Conservation (phyloP, 768 basidiomycete species). For the Holtermannia corniformis region DNA sequence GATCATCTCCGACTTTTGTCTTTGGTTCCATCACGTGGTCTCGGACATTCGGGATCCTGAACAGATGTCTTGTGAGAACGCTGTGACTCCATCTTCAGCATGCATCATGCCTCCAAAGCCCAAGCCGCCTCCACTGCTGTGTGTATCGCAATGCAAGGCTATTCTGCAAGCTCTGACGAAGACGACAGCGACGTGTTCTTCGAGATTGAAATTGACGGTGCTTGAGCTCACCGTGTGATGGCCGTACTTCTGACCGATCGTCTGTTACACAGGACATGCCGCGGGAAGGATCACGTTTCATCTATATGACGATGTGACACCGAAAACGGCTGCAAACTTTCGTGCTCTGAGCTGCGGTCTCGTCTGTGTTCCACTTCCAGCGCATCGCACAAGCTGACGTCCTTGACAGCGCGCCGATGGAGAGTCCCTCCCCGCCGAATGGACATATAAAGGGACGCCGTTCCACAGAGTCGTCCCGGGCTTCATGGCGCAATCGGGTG, state of each 20-base stretch:
- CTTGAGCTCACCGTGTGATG: neutral
- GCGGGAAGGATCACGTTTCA: neutral
- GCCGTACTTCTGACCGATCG: no score
- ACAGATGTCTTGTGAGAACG: no score
- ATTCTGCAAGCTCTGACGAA: neutral
- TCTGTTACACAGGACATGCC: neutral
- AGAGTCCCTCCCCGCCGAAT: neutral
- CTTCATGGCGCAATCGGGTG: constrained; percentile 1
- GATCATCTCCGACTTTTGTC: no score
- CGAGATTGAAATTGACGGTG: constrained; percentile 1
- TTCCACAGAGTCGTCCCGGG: constrained; percentile 4
- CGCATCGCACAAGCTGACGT: neutral
- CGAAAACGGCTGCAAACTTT: constrained; percentile 2
- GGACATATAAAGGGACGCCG: neutral
- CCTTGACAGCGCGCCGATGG: constrained; percentile 1
- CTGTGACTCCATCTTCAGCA: no score
- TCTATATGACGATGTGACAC: constrained; percentile 1
- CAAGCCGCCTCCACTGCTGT: constrained; percentile 1
- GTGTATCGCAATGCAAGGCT: neutral
- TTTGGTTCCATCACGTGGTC: no score
- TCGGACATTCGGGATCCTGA: no score
- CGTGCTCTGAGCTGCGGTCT: neutral
- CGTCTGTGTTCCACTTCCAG: neutral
- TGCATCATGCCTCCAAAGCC: constrained; percentile 1
- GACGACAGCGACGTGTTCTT: constrained; percentile 1